Conservation (phyloP, 306 rosid genomes). For the Glycine tomentella region DNA sequence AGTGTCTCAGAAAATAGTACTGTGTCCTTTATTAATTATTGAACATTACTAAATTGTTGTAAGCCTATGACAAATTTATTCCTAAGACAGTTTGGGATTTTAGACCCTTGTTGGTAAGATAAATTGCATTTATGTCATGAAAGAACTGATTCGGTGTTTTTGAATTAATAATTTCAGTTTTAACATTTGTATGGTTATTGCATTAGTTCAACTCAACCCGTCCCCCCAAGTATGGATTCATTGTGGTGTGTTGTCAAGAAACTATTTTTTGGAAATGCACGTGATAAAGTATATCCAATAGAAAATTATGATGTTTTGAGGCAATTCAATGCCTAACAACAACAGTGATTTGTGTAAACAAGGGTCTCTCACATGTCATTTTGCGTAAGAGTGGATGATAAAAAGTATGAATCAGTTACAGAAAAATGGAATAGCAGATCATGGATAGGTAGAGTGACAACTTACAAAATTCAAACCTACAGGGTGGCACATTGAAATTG, state of each 20-base stretch:
- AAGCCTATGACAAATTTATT: not conserved
- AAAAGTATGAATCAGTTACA: not conserved
- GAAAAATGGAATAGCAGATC: not conserved
- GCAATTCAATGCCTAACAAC: not conserved
- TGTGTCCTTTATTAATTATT: not conserved
- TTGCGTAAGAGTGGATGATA: constrained; percentile 22
- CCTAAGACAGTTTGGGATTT: constrained; percentile 12
- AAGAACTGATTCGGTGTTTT: constrained; percentile 24
- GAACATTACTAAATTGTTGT: constrained; percentile 9
- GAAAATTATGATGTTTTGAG: constrained; percentile 7
- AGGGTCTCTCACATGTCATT: constrained; percentile 10
- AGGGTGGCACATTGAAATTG: constrained; percentile 1
- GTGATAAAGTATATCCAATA: constrained; percentile 11
- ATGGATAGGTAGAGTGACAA: not conserved
- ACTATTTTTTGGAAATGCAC: not conserved
- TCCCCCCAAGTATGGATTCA: not conserved
- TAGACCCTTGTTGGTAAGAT: not conserved
- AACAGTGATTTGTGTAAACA: not conserved
- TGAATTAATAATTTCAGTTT: constrained; percentile 12
- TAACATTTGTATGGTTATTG: constrained; percentile 2
- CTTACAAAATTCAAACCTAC: constrained; percentile 18
- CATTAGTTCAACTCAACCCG: constrained; percentile 23
- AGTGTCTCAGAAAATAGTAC: constrained; percentile 7
- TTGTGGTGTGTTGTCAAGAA: not conserved
- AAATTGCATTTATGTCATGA: not conserved